Evolutionary conservation across 2,329 filamentous ascomycete species (phyloP).

Genomic region (Colletotrichum truncatum): DNA sequence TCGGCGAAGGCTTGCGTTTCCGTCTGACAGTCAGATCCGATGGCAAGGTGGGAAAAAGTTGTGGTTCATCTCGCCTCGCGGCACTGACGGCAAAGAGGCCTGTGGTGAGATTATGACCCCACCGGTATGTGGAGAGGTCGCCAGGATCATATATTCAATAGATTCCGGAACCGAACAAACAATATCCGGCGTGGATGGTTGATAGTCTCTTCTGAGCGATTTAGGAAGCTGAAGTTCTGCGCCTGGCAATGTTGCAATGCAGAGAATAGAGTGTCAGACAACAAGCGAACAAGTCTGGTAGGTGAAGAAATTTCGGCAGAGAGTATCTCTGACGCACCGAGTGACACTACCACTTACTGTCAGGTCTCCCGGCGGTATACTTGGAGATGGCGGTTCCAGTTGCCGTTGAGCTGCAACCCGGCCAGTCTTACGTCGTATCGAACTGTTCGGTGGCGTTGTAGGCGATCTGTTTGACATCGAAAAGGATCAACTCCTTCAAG

Average conservation of each 20-base stretch:
- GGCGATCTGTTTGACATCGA: neutral
- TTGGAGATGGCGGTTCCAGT: neutral
- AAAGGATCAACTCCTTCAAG: neutral
- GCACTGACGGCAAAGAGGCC: constrained; percentile 6
- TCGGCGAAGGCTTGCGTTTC: neutral
- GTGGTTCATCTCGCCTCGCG: constrained; percentile 9
- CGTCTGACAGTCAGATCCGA: neutral
- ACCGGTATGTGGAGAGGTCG: neutral
- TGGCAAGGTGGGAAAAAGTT: neutral
- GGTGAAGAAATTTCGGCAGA: neutral
- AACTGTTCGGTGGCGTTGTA: neutral
- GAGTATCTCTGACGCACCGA: neutral
- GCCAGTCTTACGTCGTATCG: constrained; percentile 1
- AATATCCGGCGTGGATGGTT: neutral
- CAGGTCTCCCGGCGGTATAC: neutral
- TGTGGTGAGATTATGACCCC: neutral
- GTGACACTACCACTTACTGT: neutral
- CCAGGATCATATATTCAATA: neutral
- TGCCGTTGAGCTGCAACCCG: neutral
- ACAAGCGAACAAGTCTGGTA: neutral
- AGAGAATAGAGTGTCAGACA: neutral
- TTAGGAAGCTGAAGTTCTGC: neutral
- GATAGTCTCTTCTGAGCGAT: neutral
- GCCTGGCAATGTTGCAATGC: neutral
- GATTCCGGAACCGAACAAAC: neutral